phyloP scores from a whole-genome alignment of 352 stramenopile species.

The Phytophthora meadii region DNA sequence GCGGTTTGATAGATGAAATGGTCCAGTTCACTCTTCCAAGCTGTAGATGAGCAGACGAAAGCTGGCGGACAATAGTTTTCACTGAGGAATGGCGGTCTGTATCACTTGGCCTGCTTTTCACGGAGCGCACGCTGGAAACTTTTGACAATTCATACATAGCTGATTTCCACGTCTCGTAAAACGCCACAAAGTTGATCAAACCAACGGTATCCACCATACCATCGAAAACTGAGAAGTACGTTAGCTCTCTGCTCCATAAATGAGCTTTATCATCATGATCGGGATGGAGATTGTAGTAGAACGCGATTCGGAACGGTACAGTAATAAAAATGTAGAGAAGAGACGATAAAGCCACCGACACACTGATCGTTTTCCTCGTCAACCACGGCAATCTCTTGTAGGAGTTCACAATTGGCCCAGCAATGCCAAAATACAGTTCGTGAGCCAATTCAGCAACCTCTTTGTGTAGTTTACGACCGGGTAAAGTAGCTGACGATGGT shows the following conservation, averaged over 20 bases:
- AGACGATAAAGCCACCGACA: conserved; percentile 10
- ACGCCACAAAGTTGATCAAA: conserved; percentile 48
- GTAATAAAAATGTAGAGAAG: conserved; percentile 33
- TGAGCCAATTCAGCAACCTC: background rate
- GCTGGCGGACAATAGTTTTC: conserved; percentile 1
- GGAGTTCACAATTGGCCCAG: background rate
- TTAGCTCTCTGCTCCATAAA: conserved; percentile 55
- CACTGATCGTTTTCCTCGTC: conserved; percentile 23
- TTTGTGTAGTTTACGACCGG: background rate
- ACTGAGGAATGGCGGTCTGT: conserved; percentile 12
- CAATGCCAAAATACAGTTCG: background rate
- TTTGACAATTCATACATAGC: conserved; percentile 52
- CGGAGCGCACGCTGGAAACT: conserved; percentile 50
- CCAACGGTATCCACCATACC: conserved; percentile 52
- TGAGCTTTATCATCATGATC: background rate
- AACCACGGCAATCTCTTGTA: conserved; percentile 22
- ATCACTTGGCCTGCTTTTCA: conserved; percentile 41
- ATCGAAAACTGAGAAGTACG: conserved; percentile 47
- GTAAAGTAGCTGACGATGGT: background rate
- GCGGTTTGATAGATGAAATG: conserved; percentile 43
- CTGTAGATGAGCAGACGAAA: conserved; percentile 10
- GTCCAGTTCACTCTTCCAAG: conserved; percentile 52
- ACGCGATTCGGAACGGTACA: conserved; percentile 29
- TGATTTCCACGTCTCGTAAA: conserved; percentile 49
- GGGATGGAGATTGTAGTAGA: conserved; percentile 23